Conservation (phyloP, 306 rosid species). For the Cucumis melo region DNA sequence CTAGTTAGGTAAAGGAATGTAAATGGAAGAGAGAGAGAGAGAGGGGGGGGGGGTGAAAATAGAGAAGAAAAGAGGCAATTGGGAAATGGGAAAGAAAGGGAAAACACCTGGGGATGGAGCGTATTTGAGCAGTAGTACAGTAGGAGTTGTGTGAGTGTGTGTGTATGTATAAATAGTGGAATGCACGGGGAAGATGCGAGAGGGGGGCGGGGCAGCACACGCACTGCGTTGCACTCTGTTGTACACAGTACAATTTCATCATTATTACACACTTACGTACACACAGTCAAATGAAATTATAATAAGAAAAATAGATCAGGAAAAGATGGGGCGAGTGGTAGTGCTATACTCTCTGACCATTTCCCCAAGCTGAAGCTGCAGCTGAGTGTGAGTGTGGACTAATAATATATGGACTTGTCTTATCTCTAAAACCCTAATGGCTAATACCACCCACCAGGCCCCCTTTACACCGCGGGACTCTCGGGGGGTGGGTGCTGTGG, state of each 20-base stretch:
- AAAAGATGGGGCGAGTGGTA: background rate
- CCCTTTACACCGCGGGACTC: background rate
- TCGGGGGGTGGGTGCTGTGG: background rate
- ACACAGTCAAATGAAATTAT: background rate
- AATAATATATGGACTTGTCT: slow-evolving; percentile 25
- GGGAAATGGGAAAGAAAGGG: background rate
- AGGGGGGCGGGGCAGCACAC: background rate
- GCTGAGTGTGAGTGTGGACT: background rate
- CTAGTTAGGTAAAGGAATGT: too few species aligned
- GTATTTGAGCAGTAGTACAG: background rate
- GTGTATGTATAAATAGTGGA: background rate
- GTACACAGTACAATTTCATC: background rate
- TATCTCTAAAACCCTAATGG: slow-evolving; percentile 11
- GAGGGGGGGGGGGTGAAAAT: too few species aligned
- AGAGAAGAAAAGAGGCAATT: background rate
- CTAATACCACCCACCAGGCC: background rate
- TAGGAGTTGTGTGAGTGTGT: background rate
- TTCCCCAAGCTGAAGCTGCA: background rate
- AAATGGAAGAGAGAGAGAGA: too few species aligned
- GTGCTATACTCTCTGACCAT: background rate
- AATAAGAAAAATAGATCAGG: too few species aligned
- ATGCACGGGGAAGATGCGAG: background rate
- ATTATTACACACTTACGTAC: too few species aligned
- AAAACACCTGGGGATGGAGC: background rate
- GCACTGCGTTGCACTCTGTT: background rate